phyloP scores from a whole-genome alignment of 208 protist genomes.

The Acanthamoeba culbertsoni region DNA sequence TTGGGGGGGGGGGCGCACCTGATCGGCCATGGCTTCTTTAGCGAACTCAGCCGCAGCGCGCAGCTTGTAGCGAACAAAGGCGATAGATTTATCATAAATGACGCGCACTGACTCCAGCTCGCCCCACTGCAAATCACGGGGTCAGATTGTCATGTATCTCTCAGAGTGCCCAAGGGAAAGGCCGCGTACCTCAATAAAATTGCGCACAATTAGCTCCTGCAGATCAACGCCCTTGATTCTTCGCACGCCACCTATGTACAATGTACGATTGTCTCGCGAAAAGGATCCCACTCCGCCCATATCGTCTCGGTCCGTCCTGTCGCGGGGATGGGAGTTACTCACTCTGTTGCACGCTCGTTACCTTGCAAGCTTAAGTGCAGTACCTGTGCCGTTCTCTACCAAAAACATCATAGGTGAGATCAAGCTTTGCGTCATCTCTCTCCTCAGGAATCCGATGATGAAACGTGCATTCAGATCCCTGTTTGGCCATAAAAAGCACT shows the following conservation, averaged over 20 bases:
- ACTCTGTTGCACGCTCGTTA: not conserved
- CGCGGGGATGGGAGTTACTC: not conserved
- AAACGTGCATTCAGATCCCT: constrained; percentile 75
- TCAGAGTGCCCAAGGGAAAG: not conserved
- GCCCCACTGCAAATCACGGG: not conserved
- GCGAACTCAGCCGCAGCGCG: constrained; percentile 77
- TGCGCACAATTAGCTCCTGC: constrained; percentile 62
- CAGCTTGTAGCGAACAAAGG: constrained; percentile 70
- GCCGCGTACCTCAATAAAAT: constrained; percentile 59
- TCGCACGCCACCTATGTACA: constrained; percentile 64
- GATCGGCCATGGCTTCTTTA: constrained; percentile 79
- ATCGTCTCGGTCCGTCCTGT: constrained; percentile 70
- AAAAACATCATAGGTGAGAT: constrained; percentile 75
- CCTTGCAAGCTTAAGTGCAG: not conserved
- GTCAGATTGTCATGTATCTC: too few relatives aligned
- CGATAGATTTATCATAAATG: constrained; percentile 64
- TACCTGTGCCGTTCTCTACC: constrained; percentile 73
- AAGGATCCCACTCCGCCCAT: constrained; percentile 81
- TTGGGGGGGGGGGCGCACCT: constrained; percentile 1
- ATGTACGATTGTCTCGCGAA: constrained; percentile 73
- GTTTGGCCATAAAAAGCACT: not conserved
- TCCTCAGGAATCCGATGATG: constrained; percentile 70
- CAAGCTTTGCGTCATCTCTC: constrained; percentile 67
- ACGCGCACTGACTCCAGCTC: constrained; percentile 53
- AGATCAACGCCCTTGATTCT: constrained; percentile 54